A percentile compares a stretch with the other conserved stretches of the same genome.
phyloP scores from a whole-genome alignment of 345 rosid species.

The Populus nigra region DNA sequence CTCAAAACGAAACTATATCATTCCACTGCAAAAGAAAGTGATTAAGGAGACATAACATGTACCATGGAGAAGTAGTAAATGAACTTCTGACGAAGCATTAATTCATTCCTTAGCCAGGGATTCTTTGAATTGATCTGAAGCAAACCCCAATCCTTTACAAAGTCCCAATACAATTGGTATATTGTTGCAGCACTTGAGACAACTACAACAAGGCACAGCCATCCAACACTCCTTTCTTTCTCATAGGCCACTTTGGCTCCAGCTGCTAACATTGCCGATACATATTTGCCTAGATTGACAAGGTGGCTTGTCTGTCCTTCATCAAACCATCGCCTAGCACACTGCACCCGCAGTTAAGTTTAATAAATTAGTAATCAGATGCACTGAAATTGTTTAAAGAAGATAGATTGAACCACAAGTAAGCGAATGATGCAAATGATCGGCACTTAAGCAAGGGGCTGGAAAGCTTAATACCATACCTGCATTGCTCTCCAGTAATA shows the following conservation, averaged over 20 bases:
- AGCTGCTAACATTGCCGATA: slow-evolving; percentile 95
- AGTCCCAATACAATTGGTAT: slow-evolving; percentile 97
- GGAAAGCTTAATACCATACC: slow-evolving; percentile 33
- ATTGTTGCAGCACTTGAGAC: slow-evolving; percentile 83
- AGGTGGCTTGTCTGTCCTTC: slow-evolving; percentile 75
- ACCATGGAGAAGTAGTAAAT: slow-evolving; percentile 97
- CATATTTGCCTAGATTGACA: slow-evolving; percentile 87
- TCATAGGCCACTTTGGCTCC: slow-evolving; percentile 91
- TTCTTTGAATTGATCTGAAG: slow-evolving; percentile 77
- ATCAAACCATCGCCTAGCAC: slow-evolving; percentile 94
- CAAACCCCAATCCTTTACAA: slow-evolving; percentile 98
- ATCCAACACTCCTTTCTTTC: slow-evolving; percentile 57
- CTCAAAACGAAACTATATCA: background rate
- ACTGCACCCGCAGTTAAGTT: slow-evolving; percentile 40
- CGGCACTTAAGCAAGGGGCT: background rate
- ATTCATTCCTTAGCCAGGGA: slow-evolving; percentile 97
- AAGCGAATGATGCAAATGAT: background rate
- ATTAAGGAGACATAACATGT: slow-evolving; percentile 13
- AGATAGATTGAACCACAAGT: background rate
- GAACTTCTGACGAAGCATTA: slow-evolving; percentile 80
- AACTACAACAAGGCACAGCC: slow-evolving; percentile 67
- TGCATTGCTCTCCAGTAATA: slow-evolving; percentile 99
- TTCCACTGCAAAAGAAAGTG: background rate
- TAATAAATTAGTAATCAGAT: slow-evolving; percentile 5
- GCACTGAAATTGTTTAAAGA: background rate